Evolutionary conservation across 2,329 filamentous ascomycete genomes (phyloP).

Genomic region (Myriosclerotinia scirpicola): DNA sequence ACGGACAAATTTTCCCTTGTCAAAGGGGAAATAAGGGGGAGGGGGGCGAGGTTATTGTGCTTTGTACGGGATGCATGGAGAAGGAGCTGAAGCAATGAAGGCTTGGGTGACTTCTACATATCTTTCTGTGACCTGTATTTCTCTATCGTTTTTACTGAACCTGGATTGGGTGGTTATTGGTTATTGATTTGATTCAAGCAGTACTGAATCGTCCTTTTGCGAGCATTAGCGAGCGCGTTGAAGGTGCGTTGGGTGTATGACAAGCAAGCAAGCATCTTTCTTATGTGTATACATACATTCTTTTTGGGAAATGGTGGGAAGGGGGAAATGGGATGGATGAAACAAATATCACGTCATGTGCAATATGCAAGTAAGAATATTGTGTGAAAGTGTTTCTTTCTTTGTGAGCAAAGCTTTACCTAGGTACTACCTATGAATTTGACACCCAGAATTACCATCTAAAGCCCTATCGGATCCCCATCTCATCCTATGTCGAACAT

Average conservation of each 20-base stretch:
- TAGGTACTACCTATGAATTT: too few species aligned
- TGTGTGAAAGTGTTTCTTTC: background rate
- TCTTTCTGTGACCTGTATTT: background rate
- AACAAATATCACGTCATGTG: background rate
- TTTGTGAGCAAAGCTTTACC: too few species aligned
- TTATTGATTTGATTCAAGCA: background rate
- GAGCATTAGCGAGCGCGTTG: slow-evolving; percentile 10
- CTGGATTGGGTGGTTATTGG: background rate
- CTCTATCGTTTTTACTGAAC: slow-evolving; percentile 11
- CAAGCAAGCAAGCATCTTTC: slow-evolving; percentile 11
- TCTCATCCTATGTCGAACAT: too few species aligned
- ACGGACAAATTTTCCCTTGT: slow-evolving; percentile 62
- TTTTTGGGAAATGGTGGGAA: background rate
- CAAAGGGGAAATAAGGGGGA: slow-evolving; percentile 45
- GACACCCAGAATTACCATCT: too few species aligned
- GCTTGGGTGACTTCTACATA: slow-evolving; percentile 6
- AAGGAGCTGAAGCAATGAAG: slow-evolving; percentile 54
- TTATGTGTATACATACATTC: slow-evolving; percentile 7
- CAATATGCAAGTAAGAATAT: background rate
- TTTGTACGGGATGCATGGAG: slow-evolving; percentile 62
- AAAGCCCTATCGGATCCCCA: too few species aligned
- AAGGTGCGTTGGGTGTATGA: background rate
- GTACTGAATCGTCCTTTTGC: background rate
- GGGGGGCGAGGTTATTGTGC: slow-evolving; percentile 51
- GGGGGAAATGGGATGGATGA: background rate